Evolutionary conservation across 2,329 filamentous ascomycete species (phyloP).

Genomic region (Bipolaris gigantea): DNA sequence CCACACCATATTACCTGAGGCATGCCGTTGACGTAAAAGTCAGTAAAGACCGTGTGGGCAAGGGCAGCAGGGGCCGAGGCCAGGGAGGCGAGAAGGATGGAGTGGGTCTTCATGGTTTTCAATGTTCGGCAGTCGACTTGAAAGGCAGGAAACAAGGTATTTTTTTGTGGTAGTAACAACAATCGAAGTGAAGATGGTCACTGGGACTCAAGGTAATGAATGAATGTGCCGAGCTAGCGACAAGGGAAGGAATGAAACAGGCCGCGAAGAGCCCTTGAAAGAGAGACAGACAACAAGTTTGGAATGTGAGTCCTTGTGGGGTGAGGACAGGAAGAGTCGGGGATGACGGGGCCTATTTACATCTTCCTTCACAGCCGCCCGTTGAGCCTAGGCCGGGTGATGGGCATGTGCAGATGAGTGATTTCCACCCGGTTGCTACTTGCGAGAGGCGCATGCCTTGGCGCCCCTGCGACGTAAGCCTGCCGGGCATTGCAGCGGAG

Average conservation of each 20-base stretch:
- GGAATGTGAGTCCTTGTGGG: slow-evolving; percentile 30
- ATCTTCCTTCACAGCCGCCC: slow-evolving; percentile 27
- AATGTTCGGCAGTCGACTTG: background rate
- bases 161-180: background rate
- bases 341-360: slow-evolving; percentile 6
- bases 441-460: background rate
- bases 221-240: slow-evolving; percentile 44
- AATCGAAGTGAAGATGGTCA: slow-evolving; percentile 23
- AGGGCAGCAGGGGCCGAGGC: slow-evolving; percentile 37
- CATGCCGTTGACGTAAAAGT: slow-evolving; percentile 41
- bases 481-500: slow-evolving; percentile 15
- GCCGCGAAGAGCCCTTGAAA: slow-evolving; percentile 29
- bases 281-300: slow-evolving; percentile 37
- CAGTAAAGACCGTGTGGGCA: slow-evolving; percentile 44
- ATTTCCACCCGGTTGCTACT: background rate
- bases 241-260: slow-evolving; percentile 37
- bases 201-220: slow-evolving; percentile 41
- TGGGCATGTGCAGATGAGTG: slow-evolving; percentile 1
- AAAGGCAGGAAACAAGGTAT: background rate
- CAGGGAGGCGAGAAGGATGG: slow-evolving; percentile 37
- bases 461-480: slow-evolving; percentile 30
- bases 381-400: slow-evolving; percentile 8
- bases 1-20: slow-evolving; percentile 29
- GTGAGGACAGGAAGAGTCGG: slow-evolving; percentile 20
- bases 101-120: slow-evolving; percentile 40